phyloP scores from a whole-genome alignment of 164 flowering plant genomes.

The Liquidambar formosana region DNA sequence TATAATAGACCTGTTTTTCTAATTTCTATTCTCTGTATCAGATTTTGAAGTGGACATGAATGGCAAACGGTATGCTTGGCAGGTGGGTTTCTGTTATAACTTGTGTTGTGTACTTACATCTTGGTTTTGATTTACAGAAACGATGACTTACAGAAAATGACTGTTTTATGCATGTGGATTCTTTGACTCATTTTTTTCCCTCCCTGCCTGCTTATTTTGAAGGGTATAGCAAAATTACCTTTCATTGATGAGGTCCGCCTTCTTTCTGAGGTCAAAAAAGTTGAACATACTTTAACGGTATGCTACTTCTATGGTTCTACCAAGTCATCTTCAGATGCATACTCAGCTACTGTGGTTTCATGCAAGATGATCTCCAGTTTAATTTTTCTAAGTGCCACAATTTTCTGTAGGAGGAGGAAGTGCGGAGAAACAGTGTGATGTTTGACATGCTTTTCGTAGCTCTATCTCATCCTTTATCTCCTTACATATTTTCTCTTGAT shows the following conservation, averaged over 20 bases:
- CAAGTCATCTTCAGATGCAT: neutral
- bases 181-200: neutral
- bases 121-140: neutral
- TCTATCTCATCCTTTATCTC: constrained; percentile 76
- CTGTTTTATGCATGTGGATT: constrained; percentile 4
- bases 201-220: neutral
- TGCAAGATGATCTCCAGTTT: neutral
- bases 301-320: neutral
- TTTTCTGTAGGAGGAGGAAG: constrained; percentile 79
- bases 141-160: neutral
- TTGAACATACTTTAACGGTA: constrained; percentile 88
- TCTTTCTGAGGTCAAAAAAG: constrained; percentile 71
- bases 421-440: constrained; percentile 81
- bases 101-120: neutral
- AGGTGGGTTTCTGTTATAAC: constrained; percentile 46
- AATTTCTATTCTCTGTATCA: constrained; percentile 26
- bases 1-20: neutral
- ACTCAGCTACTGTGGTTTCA: neutral
- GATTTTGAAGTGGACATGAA: constrained; percentile 99
- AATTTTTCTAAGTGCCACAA: neutral
- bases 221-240: constrained; percentile 97
- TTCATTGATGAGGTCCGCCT: constrained; percentile 94
- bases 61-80: constrained; percentile 96
- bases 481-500: constrained; percentile 77
- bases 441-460: constrained; percentile 85